phyloP scores from a whole-genome alignment of 495 filamentous ascomycete genomes.

The Coniosporium apollinis region DNA sequence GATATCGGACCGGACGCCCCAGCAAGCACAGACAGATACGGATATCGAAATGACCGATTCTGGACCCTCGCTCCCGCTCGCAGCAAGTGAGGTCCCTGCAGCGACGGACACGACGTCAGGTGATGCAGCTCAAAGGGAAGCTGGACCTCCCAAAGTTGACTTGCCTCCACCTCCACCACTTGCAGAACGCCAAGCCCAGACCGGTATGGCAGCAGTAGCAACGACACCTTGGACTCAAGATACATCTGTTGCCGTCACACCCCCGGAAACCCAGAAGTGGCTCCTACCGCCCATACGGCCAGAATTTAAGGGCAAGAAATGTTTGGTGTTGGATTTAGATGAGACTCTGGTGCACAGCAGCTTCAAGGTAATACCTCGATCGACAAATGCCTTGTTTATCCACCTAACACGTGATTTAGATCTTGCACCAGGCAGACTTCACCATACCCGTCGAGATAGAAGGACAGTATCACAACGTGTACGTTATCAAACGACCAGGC shows the following conservation, averaged over 20 bases:
- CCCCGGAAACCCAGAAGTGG: slow-evolving; percentile 41
- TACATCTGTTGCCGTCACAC: slow-evolving; percentile 6
- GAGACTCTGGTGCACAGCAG: slow-evolving; percentile 99
- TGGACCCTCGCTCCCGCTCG: slow-evolving; percentile 18
- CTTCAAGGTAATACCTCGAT: slow-evolving; percentile 62
- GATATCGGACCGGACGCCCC: slow-evolving; percentile 28
- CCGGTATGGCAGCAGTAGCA: slow-evolving; percentile 11
- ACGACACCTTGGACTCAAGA: slow-evolving; percentile 20
- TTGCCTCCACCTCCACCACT: slow-evolving; percentile 46
- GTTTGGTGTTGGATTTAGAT: slow-evolving; percentile 87
- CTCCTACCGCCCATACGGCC: slow-evolving; percentile 65
- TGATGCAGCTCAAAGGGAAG: slow-evolving; percentile 18
- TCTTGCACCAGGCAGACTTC: slow-evolving; percentile 95
- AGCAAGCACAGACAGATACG: slow-evolving; percentile 31
- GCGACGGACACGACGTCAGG: slow-evolving; percentile 8
- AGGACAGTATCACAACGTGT: slow-evolving; percentile 97
- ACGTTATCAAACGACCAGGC: slow-evolving; percentile 95
- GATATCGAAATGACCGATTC: slow-evolving; percentile 50
- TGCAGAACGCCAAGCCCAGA: slow-evolving; percentile 25
- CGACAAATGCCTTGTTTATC: background rate
- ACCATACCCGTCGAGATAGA: slow-evolving; percentile 99
- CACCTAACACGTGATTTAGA: slow-evolving; percentile 37
- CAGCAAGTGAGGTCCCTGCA: slow-evolving; percentile 18
- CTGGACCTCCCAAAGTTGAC: slow-evolving; percentile 16
- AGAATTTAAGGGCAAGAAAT: slow-evolving; percentile 72